phyloP scores from a whole-genome alignment of 345 rosid species.

The Gossypium australe region DNA sequence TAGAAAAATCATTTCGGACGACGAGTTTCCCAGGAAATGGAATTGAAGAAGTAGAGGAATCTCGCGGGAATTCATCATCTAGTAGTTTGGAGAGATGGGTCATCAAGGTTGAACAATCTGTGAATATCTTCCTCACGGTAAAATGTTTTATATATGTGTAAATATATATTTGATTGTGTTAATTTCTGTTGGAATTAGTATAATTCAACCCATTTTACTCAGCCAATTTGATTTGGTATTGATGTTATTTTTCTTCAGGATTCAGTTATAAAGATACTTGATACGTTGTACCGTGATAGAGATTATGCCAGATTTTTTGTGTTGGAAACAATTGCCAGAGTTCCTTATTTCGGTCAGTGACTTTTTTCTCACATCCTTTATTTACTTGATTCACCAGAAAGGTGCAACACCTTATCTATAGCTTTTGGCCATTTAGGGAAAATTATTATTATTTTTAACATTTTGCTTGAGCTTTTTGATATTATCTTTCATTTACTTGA shows the following conservation, averaged over 20 bases:
- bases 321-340: constrained; percentile 95
- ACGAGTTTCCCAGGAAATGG: constrained; percentile 28
- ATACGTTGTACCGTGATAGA: constrained; percentile 69
- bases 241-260: constrained; percentile 40
- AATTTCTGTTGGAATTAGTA: not conserved
- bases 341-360: constrained; percentile 86
- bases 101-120: constrained; percentile 69
- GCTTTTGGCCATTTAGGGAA: not conserved
- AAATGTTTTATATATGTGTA: not conserved
- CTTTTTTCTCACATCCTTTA: not conserved
- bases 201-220: not conserved
- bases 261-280: constrained; percentile 82
- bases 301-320: constrained; percentile 88
- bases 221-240: constrained; percentile 14
- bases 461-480: not conserved
- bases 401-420: not conserved
- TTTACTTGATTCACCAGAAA: not conserved
- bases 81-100: constrained; percentile 44
- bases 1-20: constrained; percentile 62
- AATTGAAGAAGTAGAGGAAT: constrained; percentile 22
- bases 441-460: not conserved
- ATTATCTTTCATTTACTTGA: not conserved
- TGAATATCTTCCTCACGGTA: constrained; percentile 82
- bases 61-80: constrained; percentile 27
- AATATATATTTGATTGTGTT: not conserved